Conservation (phyloP, 176 grass and related monocot genomes). For the Poa pratensis region DNA sequence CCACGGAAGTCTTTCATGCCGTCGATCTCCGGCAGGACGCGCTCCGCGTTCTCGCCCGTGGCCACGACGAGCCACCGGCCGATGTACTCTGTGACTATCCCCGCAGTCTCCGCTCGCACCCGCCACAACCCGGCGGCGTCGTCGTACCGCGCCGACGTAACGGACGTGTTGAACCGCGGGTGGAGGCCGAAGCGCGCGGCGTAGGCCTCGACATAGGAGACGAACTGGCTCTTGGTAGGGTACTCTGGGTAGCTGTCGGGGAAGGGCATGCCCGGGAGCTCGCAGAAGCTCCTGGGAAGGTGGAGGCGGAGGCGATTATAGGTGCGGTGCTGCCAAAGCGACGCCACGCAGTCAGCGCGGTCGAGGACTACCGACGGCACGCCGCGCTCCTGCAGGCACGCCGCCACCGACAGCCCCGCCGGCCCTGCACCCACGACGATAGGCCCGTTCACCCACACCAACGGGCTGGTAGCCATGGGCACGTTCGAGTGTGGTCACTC, state of each 20-base stretch:
- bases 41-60: conserved; percentile 44
- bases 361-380: conserved; percentile 37
- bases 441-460: conserved; percentile 34
- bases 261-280: conserved; percentile 40
- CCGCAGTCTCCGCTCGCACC: too few species aligned
- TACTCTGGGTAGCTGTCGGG: conserved; percentile 29
- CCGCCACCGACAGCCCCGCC: conserved; percentile 36
- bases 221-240: conserved; percentile 37
- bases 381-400: conserved; percentile 7
- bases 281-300: conserved; percentile 28
- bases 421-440: conserved; percentile 44
- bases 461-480: background rate
- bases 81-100: conserved; percentile 19
- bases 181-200: background rate
- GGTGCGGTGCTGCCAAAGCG: conserved; percentile 27
- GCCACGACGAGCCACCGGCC: conserved; percentile 36
- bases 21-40: background rate
- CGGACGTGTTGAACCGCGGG: background rate
- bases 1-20: background rate
- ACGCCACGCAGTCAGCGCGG: conserved; percentile 37
- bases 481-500: background rate
- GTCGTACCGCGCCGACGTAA: conserved; percentile 31
- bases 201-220: conserved; percentile 36
- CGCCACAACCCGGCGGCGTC: background rate
- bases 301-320: too few species aligned